A percentile compares a stretch with the other conserved stretches of the same genome.
Evolutionary conservation across 2,329 filamentous ascomycete species (phyloP).

Genomic region (Ophiostoma quercus): DNA sequence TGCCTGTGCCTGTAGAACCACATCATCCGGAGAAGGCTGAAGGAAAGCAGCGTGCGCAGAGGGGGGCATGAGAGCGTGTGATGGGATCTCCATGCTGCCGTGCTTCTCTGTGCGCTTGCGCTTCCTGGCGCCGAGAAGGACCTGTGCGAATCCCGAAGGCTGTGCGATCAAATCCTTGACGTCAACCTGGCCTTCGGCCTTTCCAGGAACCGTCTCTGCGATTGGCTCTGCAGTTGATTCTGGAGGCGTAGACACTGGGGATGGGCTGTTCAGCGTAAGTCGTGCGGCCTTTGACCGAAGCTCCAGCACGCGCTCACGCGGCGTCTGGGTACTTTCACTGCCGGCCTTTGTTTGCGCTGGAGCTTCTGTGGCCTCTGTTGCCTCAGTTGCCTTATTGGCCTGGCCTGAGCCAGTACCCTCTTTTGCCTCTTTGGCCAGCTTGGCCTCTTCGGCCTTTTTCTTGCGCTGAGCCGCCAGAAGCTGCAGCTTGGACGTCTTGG

Average conservation of each 20-base stretch:
- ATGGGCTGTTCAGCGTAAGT: constrained; percentile 20
- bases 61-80: constrained; percentile 33
- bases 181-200: not conserved
- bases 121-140: constrained; percentile 44
- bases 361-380: not conserved
- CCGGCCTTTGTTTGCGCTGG: not conserved
- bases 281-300: constrained; percentile 27
- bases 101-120: constrained; percentile 23
- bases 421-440: constrained; percentile 31
- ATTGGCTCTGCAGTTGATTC: not conserved
- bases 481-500: constrained; percentile 84
- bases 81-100: constrained; percentile 1
- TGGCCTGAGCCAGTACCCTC: no score
- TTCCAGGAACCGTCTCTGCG: not conserved
- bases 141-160: constrained; percentile 55
- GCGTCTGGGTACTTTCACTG: not conserved
- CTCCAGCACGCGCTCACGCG: constrained; percentile 29
- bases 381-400: not conserved
- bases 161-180: constrained; percentile 27
- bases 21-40: constrained; percentile 85
- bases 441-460: constrained; percentile 68
- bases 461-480: constrained; percentile 81
- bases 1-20: constrained; percentile 80
- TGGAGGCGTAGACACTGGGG: not conserved
- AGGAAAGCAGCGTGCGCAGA: constrained; percentile 56